Evolutionary conservation across 1,139 yeast genomes (phyloP).

Genomic region (Protomyces inouyei): DNA sequence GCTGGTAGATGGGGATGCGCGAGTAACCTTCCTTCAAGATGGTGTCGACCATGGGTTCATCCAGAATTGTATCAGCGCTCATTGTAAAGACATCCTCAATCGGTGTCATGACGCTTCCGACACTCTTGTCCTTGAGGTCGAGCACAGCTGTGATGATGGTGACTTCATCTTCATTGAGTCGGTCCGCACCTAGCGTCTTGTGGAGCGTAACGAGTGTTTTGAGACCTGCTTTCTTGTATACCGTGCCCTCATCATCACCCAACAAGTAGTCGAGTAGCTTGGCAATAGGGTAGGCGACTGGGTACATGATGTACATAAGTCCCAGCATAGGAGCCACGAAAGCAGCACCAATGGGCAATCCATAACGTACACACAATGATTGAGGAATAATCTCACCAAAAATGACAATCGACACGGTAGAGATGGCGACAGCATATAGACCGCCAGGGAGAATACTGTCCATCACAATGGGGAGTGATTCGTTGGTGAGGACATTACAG

Average conservation of each 20-base stretch:
- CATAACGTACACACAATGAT: constrained; percentile 85
- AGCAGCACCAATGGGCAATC: constrained; percentile 83
- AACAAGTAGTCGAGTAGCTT: constrained; percentile 68
- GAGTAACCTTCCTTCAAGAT: constrained; percentile 93
- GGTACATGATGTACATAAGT: constrained; percentile 86
- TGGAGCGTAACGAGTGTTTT: constrained; percentile 91
- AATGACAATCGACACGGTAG: constrained; percentile 86
- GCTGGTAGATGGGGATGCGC: constrained; percentile 90
- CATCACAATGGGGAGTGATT: constrained; percentile 86
- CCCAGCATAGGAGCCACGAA: constrained; percentile 82
- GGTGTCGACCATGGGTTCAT: constrained; percentile 79
- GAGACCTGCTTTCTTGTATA: constrained; percentile 86
- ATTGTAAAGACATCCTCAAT: constrained; percentile 84
- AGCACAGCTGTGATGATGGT: constrained; percentile 91
- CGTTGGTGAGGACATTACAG: constrained; percentile 87
- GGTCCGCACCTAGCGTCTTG: constrained; percentile 90
- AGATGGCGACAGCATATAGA: constrained; percentile 90
- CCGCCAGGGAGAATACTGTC: constrained; percentile 95
- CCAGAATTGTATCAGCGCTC: constrained; percentile 76
- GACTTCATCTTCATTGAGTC: constrained; percentile 90
- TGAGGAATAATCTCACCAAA: constrained; percentile 98
- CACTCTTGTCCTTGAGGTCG: constrained; percentile 88
- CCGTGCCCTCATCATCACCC: constrained; percentile 96
- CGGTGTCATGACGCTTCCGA: constrained; percentile 87
- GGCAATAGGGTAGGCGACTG: constrained; percentile 89